phyloP scores from a whole-genome alignment of 2,329 filamentous ascomycete species.

The Penicillium sp. region DNA sequence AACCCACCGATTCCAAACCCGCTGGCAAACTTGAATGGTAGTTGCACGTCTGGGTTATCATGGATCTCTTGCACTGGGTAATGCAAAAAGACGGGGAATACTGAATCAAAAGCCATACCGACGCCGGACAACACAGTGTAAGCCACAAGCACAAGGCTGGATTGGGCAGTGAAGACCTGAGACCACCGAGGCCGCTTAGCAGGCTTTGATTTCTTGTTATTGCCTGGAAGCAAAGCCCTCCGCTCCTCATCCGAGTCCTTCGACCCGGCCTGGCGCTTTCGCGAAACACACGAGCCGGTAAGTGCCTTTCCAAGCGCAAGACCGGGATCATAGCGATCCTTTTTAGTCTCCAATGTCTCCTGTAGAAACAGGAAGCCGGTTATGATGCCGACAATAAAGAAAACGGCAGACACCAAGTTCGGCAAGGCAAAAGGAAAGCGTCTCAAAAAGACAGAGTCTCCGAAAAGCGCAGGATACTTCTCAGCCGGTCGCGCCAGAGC shows the following conservation, averaged over 20 bases:
- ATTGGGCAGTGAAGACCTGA: slow-evolving; percentile 70
- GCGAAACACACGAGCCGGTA: slow-evolving; percentile 36
- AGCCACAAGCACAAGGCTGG: slow-evolving; percentile 65
- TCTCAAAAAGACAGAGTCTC: slow-evolving; percentile 61
- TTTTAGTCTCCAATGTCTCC: slow-evolving; percentile 75
- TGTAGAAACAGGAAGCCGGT: slow-evolving; percentile 73
- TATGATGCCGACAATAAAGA: slow-evolving; percentile 73
- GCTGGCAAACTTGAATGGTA: slow-evolving; percentile 76
- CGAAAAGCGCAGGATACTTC: slow-evolving; percentile 67
- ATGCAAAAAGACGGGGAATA: slow-evolving; percentile 84
- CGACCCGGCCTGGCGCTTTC: slow-evolving; percentile 14
- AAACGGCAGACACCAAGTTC: slow-evolving; percentile 68
- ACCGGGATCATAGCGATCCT: slow-evolving; percentile 67
- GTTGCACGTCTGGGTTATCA: slow-evolving; percentile 52
- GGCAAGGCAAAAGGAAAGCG: slow-evolving; percentile 77
- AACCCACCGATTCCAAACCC: slow-evolving; percentile 63
- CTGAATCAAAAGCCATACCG: slow-evolving; percentile 77
- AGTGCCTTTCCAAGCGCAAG: slow-evolving; percentile 66
- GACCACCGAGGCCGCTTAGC: slow-evolving; percentile 43
- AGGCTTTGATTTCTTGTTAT: slow-evolving; percentile 15
- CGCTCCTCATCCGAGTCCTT: slow-evolving; percentile 27
- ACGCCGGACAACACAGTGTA: slow-evolving; percentile 81
- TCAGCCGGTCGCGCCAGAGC: slow-evolving; percentile 75
- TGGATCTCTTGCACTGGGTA: slow-evolving; percentile 56
- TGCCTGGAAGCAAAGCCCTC: slow-evolving; percentile 29